A percentile compares a stretch with the other conserved stretches of the same genome.
Evolutionary conservation across 352 stramenopile genomes (phyloP).

Genomic region (Phytophthora chlamydospora): DNA sequence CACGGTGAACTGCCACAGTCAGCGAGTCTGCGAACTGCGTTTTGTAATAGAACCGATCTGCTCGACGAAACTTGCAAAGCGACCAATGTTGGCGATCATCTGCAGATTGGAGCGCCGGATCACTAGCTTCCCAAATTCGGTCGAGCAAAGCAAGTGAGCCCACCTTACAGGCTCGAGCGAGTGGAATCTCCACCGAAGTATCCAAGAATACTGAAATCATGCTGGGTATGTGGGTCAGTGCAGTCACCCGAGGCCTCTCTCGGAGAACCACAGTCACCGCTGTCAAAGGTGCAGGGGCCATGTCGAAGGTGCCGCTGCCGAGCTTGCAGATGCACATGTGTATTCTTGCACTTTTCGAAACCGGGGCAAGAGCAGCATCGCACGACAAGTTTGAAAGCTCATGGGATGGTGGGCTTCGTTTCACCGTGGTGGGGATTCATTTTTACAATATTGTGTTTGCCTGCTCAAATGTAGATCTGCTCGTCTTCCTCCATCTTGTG

Average conservation of each 20-base stretch:
- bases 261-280: constrained; percentile 20
- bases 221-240: constrained; percentile 14
- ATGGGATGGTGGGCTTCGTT: constrained; percentile 3
- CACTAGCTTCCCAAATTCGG: constrained; percentile 29
- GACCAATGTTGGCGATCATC: constrained; percentile 16
- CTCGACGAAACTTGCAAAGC: constrained; percentile 19
- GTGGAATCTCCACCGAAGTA: constrained; percentile 25
- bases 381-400: not conserved
- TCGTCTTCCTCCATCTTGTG: constrained; percentile 76
- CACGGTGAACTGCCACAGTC: constrained; percentile 9
- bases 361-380: not conserved
- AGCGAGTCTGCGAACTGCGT: constrained; percentile 19
- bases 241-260: constrained; percentile 8
- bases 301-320: constrained; percentile 2
- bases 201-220: constrained; percentile 25
- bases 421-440: constrained; percentile 10
- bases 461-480: constrained; percentile 61
- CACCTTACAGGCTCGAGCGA: constrained; percentile 21
- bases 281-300: constrained; percentile 15
- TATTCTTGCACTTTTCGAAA: constrained; percentile 18
- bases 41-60: constrained; percentile 27
- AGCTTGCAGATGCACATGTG: not conserved
- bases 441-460: constrained; percentile 10
- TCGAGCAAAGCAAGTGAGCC: constrained; percentile 19
- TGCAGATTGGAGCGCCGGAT: constrained; percentile 8